Base-by-base conservation (phyloP, 2,329 filamentous ascomycete genomes). In the Talaromyces albobiverticillius region DNA sequence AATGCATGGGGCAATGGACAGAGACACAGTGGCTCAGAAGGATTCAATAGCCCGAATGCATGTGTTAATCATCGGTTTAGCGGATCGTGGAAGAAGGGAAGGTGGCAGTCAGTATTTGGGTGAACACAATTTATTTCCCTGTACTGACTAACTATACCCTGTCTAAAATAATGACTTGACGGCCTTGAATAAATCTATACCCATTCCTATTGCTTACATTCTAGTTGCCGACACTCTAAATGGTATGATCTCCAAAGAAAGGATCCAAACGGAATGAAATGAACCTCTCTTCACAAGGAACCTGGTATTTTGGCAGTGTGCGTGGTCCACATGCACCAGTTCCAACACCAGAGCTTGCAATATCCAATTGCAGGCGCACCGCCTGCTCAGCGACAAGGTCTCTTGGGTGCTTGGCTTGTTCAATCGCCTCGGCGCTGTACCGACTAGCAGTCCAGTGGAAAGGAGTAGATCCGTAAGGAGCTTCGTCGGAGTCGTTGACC, bases 1-100 rank as follows among this genome's bases (percentile, higher is more conserved):
- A 96, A 96, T 66, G 65, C 61, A 2, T 71, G 68, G 68, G 68
- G 65, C 0, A 71, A 70, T 56, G 68, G 68, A 13, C 68, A 71
- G 55, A 59, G 68, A 32, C 67, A 71, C 49, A 68, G 65, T 43
- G 63, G 63, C 3, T 55, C 67, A 0, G 64, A 67, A 53, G 50
- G 36, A 0, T 70, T 69, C 42, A 16, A 38, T 2, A 67, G 61
- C 34, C n/a, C 41, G 1, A 58, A 67, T 25, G 67, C 67, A 3
- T 71, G 67, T 52, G 54, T 71, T 3, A 69, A 71, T 32, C 68
- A 69, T 59, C 62, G 66, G 9, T 70, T 70, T 61, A 60, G 62
- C 10, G 61, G 67, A 5, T 64, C 62, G 3, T 70, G 67, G 66
- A 69, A 64, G 60, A 67, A 66, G 38, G 61, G 61, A 14, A 67